Evolutionary conservation across 805 yeast species (phyloP).

Genomic region (Lachancea quebecensis): DNA sequence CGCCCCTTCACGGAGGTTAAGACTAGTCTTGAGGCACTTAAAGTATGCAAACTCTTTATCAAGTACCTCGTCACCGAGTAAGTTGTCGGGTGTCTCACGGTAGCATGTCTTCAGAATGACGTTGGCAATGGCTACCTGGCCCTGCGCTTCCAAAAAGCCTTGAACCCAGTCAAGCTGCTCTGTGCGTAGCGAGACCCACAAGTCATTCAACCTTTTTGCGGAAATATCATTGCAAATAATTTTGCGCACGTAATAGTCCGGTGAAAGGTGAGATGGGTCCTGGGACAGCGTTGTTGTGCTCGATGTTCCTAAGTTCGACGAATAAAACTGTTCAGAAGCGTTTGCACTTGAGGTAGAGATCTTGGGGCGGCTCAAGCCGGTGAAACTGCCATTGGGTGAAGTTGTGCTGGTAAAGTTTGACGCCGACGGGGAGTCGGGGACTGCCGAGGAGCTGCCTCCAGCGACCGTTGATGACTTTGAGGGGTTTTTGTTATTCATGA

Average conservation of each 20-base stretch:
- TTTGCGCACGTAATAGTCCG: slow-evolving; percentile 68
- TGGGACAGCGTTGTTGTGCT: slow-evolving; percentile 18
- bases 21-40: slow-evolving; percentile 67
- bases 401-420: neutral
- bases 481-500: slow-evolving; percentile 30
- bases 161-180: slow-evolving; percentile 83
- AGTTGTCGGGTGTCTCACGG: slow-evolving; percentile 21
- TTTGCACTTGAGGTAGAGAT: neutral
- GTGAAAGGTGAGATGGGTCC: slow-evolving; percentile 40
- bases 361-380: neutral
- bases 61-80: slow-evolving; percentile 37
- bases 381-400: slow-evolving; percentile 1
- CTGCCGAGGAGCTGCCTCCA: neutral
- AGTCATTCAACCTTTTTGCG: slow-evolving; percentile 63
- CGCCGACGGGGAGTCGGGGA: neutral
- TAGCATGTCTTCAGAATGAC: slow-evolving; percentile 46
- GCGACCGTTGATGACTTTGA: slow-evolving; percentile 1
- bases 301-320: slow-evolving; percentile 18
- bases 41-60: slow-evolving; percentile 73
- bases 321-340: slow-evolving; percentile 5
- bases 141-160: slow-evolving; percentile 70
- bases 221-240: slow-evolving; percentile 65
- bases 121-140: slow-evolving; percentile 68
- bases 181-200: slow-evolving; percentile 88
- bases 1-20: slow-evolving; percentile 59